Evolutionary conservation across 805 yeast genomes (phyloP).

Genomic region (Candida mattraensis): DNA sequence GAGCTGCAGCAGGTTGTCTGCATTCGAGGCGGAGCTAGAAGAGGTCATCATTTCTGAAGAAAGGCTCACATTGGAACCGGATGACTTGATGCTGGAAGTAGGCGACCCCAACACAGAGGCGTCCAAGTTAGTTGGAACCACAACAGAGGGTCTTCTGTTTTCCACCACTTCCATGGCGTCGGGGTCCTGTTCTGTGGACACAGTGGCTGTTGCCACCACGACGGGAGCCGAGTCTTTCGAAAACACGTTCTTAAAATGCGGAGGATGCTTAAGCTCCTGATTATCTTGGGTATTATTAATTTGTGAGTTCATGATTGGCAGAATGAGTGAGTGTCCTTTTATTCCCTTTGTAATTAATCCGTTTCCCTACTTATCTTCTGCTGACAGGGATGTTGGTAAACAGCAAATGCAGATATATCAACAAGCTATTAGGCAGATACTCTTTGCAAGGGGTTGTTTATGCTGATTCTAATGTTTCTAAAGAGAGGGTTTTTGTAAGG

Average conservation of each 20-base stretch:
- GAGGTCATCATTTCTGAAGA: conserved; percentile 12
- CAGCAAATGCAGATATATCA: too few species aligned
- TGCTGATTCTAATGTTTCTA: conserved; percentile 7
- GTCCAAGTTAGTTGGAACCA: conserved; percentile 24
- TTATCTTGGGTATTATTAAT: conserved; percentile 39
- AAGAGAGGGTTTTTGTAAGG: conserved; percentile 1
- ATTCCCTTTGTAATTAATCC: too few species aligned
- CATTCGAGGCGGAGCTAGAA: conserved; percentile 4
- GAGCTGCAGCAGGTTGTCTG: conserved; percentile 7
- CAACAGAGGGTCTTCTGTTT: conserved; percentile 30
- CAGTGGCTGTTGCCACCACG: conserved; percentile 10
- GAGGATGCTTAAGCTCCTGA: conserved; percentile 33
- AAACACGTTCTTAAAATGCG: conserved; percentile 36
- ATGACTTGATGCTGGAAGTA: conserved; percentile 11
- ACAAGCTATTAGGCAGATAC: conserved; percentile 1
- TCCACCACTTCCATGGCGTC: conserved; percentile 28
- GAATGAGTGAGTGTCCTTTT: not conserved
- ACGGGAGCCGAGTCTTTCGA: conserved; percentile 22
- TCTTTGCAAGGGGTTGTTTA: conserved; percentile 2
- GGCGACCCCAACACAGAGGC: conserved; percentile 19
- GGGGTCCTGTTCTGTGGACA: conserved; percentile 10
- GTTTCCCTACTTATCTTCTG: too few species aligned
- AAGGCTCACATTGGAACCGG: conserved; percentile 15
- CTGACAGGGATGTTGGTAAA: too few species aligned
- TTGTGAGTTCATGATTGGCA: conserved; percentile 42